Conservation (phyloP, 1,284 basidiomycete species). For the Trichosporon ovoides region DNA sequence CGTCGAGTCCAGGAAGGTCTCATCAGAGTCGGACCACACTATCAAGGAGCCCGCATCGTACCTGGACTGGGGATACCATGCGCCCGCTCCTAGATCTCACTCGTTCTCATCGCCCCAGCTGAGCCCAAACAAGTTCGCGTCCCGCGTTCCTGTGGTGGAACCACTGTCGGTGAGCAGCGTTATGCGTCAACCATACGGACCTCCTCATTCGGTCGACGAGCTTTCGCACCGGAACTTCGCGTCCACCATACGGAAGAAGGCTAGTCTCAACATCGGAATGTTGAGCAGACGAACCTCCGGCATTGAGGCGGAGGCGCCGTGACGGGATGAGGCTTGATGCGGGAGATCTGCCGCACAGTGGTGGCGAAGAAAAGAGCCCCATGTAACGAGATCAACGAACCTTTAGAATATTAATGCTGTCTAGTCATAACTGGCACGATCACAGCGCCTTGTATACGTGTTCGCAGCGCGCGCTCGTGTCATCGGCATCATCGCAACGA, state of each 20-base stretch:
- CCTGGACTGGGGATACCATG: conserved; percentile 18
- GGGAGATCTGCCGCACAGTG: not conserved
- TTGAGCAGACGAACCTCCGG: conserved; percentile 24
- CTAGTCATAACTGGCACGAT: not conserved
- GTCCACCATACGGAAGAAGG: conserved; percentile 23
- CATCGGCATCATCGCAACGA: not conserved
- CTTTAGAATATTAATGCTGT: not conserved
- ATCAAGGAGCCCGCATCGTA: conserved; percentile 16
- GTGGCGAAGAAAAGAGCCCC: no score
- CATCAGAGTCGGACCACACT: conserved; percentile 17
- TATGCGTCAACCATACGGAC: conserved; percentile 75
- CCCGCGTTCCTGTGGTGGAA: not conserved
- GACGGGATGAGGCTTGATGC: not conserved
- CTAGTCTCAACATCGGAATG: conserved; percentile 37
- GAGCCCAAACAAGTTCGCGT: not conserved
- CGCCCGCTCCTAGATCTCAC: conserved; percentile 18
- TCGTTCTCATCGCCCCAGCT: conserved; percentile 16
- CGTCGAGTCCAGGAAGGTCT: conserved; percentile 9
- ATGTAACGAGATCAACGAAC: not conserved
- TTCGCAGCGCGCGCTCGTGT: not conserved
- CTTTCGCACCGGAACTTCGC: conserved; percentile 86
- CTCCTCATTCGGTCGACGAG: conserved; percentile 76
- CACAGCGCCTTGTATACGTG: not conserved
- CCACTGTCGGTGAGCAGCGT: not conserved
- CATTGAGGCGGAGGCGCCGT: conserved; percentile 11